Evolutionary conservation across 2,329 filamentous ascomycete species (phyloP).

Genomic region (Fusarium palustre): DNA sequence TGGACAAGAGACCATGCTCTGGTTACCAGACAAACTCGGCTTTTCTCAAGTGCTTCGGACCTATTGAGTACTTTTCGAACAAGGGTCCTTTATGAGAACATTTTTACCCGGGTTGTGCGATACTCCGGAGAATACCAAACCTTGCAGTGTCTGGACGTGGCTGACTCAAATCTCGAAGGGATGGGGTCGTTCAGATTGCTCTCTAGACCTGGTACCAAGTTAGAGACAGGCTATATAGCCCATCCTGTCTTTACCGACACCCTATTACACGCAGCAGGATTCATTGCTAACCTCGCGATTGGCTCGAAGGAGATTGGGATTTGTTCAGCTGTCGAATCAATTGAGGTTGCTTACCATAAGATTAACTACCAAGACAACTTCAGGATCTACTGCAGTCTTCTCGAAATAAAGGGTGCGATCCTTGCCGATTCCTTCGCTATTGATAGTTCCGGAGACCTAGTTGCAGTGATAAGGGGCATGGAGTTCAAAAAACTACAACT

Average conservation of each 20-base stretch:
- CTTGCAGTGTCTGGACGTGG: not conserved
- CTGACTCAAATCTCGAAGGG: conserved; percentile 7
- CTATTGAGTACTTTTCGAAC: not conserved
- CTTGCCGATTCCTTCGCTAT: not conserved
- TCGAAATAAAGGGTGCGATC: conserved; percentile 3
- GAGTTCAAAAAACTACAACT: conserved; percentile 9
- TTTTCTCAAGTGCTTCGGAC: not conserved
- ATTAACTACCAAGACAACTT: not conserved
- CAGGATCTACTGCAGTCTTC: conserved; percentile 7
- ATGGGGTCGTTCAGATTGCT: conserved; percentile 1
- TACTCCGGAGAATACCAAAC: conserved; percentile 1
- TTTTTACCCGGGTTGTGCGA: not conserved
- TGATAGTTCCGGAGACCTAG: not conserved
- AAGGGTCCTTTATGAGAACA: not conserved
- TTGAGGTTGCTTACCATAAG: not conserved
- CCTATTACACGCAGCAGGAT: not conserved
- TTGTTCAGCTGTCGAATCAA: not conserved
- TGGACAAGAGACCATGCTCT: conserved; percentile 3
- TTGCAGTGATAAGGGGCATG: not conserved
- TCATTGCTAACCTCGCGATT: conserved; percentile 1
- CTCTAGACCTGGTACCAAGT: not conserved
- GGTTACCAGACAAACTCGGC: not conserved
- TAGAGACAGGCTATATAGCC: not conserved
- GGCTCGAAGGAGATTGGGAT: not conserved
- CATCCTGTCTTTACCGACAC: conserved; percentile 13